phyloP scores from a whole-genome alignment of 371 early-diverging fungal species.

The Lichtheimia ornata region DNA sequence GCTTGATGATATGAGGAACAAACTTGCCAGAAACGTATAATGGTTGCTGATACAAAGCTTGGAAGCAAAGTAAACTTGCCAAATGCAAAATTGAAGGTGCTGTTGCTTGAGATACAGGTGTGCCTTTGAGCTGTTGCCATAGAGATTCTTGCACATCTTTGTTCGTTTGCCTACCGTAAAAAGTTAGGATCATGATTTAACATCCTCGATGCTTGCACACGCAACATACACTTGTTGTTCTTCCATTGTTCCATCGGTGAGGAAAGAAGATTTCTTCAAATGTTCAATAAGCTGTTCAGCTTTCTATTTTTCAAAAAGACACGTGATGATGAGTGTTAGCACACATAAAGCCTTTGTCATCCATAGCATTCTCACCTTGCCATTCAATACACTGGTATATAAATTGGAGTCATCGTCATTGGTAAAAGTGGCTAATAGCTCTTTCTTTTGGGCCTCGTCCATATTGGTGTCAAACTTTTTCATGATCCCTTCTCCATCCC shows the following conservation, averaged over 20 bases:
- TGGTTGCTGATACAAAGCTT: slow-evolving; percentile 17
- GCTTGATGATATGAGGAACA: slow-evolving; percentile 28
- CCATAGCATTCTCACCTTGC: slow-evolving; percentile 1
- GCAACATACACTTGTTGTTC: too few relatives aligned
- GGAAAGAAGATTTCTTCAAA: slow-evolving; percentile 1
- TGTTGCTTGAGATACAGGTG: slow-evolving; percentile 3
- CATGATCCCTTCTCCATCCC: background rate
- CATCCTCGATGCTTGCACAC: too few relatives aligned
- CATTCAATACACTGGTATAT: background rate
- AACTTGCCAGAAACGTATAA: slow-evolving; percentile 33
- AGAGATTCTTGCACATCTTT: slow-evolving; percentile 7
- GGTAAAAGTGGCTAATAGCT: background rate
- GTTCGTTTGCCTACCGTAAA: slow-evolving; percentile 8
- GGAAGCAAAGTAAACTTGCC: slow-evolving; percentile 24
- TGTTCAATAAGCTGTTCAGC: slow-evolving; percentile 3
- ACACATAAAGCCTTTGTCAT: background rate
- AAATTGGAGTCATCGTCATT: slow-evolving; percentile 3
- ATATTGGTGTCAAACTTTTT: background rate
- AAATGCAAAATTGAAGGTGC: slow-evolving; percentile 28
- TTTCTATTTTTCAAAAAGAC: background rate
- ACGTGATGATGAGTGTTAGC: background rate
- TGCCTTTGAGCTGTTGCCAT: slow-evolving; percentile 13
- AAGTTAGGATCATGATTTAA: too few relatives aligned
- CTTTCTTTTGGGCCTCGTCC: slow-evolving; percentile 7
- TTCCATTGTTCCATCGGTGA: slow-evolving; percentile 1